Evolutionary conservation across 192 early-diverging fungal genomes (phyloP).

Genomic region (Entomortierella parvispora): DNA sequence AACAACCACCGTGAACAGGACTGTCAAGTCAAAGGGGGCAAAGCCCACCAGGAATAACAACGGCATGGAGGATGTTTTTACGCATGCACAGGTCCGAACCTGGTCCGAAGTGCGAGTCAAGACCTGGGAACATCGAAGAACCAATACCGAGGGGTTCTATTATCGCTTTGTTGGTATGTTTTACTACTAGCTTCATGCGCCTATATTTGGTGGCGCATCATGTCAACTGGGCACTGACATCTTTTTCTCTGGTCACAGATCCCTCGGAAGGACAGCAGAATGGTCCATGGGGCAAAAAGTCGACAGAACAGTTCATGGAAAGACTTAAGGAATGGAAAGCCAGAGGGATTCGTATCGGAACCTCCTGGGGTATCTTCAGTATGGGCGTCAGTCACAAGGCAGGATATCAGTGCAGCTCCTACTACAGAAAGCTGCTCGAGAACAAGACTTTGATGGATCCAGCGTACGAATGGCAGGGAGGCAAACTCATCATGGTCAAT

Average conservation of each 20-base stretch:
- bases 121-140: slow-evolving; percentile 57
- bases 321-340: slow-evolving; percentile 60
- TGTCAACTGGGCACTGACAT: neutral
- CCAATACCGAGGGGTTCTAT: slow-evolving; percentile 63
- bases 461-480: slow-evolving; percentile 58
- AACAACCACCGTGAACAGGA: neutral
- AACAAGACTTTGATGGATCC: slow-evolving; percentile 56
- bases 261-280: slow-evolving; percentile 65
- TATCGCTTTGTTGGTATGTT: slow-evolving; percentile 65
- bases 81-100: slow-evolving; percentile 47
- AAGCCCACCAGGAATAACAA: slow-evolving; percentile 24
- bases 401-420: slow-evolving; percentile 69
- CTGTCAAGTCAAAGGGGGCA: slow-evolving; percentile 3
- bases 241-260: slow-evolving; percentile 17
- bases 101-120: slow-evolving; percentile 63
- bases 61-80: slow-evolving; percentile 58
- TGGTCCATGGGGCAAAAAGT: slow-evolving; percentile 56
- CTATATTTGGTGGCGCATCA: neutral
- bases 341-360: slow-evolving; percentile 58
- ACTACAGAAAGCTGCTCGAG: slow-evolving; percentile 62
- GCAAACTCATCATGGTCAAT: slow-evolving; percentile 58
- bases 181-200: neutral
- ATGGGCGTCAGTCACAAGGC: slow-evolving; percentile 60
- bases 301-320: slow-evolving; percentile 58
- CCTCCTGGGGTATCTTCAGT: slow-evolving; percentile 67